Evolutionary conservation across 768 basidiomycete genomes (phyloP).

Genomic region (Pleurotus eryngii): DNA sequence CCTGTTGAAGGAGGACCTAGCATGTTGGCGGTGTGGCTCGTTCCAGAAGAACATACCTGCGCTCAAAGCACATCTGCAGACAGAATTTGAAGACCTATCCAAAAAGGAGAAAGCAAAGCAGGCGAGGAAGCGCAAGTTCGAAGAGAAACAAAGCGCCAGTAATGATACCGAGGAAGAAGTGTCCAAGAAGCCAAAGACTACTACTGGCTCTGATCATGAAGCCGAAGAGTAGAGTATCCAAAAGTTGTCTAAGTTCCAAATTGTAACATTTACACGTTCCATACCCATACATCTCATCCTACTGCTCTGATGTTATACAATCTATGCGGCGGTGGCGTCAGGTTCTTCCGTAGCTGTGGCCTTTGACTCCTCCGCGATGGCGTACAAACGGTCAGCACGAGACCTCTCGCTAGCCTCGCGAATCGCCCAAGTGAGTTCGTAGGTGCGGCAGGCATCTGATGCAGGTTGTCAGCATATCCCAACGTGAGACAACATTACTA

Average conservation of each 20-base stretch:
- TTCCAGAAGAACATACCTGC: conserved; percentile 68
- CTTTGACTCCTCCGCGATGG: conserved; percentile 15
- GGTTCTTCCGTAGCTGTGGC: neutral
- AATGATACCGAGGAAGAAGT: conserved; percentile 5
- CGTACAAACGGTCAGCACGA: conserved; percentile 42
- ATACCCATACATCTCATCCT: neutral
- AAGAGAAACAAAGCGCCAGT: conserved; percentile 17
- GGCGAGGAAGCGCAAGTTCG: conserved; percentile 39
- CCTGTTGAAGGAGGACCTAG: conserved; percentile 62
- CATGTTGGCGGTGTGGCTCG: conserved; percentile 68
- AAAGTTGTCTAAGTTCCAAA: neutral
- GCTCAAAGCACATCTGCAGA: conserved; percentile 72
- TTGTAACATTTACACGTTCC: neutral
- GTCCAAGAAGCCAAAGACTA: conserved; percentile 11
- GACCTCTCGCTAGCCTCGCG: conserved; percentile 73
- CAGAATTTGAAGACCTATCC: conserved; percentile 61
- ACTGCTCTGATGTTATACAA: neutral
- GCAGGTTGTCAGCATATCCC: conserved; percentile 1
- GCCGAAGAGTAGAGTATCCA: too few species aligned
- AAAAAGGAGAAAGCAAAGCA: conserved; percentile 37
- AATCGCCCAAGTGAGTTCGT: conserved; percentile 93
- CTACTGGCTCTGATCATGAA: neutral
- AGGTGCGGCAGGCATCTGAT: conserved; percentile 81
- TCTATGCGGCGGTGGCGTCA: neutral
- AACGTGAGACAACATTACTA: conserved; percentile 2